Base-by-base conservation (phyloP, 352 stramenopile genomes). In the Globisporangium sylvaticum region DNA sequence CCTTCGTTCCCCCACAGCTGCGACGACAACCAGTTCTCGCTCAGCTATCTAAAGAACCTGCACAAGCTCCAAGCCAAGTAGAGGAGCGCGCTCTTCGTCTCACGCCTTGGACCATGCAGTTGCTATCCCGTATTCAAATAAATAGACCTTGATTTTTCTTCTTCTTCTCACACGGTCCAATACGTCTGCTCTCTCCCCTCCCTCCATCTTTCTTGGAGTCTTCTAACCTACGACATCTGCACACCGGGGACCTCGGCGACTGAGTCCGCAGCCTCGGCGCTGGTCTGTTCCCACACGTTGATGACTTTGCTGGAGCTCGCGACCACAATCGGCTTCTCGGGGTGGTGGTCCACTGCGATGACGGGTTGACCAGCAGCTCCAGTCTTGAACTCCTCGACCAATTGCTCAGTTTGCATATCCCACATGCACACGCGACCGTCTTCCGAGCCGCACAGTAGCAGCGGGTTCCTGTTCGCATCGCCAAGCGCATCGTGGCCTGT, bases 341-440 rank as follows among this genome's bases (percentile, higher is more conserved):
- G 85, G 72, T 98, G 89, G 25, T 84, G 75, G 34, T 85, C 89
- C 14, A 98, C 83, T 9, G 92, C 91, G 29, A 98, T 77, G n/a
- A 97, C 89, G 9, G 89, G 87, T 68, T 95, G 84, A 0, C 81
- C 9, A 80, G 74, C 62, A 96, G 27, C 10, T 18, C 10, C 27
- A 22, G 15, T 29, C 48, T 52, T 15, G 24, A 71, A 61, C 60
- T 62, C 59, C 5, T 66, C 79, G 20, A 86, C 72, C 25, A 92
- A 64, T 46, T 91, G 69, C 50, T 88, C 74, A 37, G 77, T 93
- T 31, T 96, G 83, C 32, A 98, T 74, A 77, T 98, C 90, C 83
- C 97, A 99, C 55, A 98, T 66, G 58, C 96, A 88, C 27, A 98
- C 82, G 18, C 84, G 81, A 44, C 91, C 92, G 68, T 98, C 92